Conservation (phyloP, 2,329 filamentous ascomycete species). For the Alternaria incomplexa region DNA sequence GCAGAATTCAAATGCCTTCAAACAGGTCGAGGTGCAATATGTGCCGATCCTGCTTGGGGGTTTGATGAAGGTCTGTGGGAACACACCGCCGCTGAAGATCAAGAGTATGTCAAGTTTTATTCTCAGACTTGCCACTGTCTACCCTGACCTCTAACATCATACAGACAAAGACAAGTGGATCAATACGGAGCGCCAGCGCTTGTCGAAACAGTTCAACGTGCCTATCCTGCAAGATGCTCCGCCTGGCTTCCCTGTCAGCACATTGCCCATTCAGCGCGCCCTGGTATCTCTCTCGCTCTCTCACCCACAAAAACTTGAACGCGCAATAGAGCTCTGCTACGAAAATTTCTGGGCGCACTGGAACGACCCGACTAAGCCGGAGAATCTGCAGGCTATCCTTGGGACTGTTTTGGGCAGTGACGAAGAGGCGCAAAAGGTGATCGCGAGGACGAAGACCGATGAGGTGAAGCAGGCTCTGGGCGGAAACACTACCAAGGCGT, state of each 20-base stretch:
- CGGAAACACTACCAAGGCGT: conserved; percentile 59
- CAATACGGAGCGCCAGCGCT: conserved; percentile 59
- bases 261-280: conserved; percentile 59
- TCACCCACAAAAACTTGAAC: conserved; percentile 51
- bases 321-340: conserved; percentile 56
- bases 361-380: conserved; percentile 53
- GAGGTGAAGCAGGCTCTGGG: conserved; percentile 56
- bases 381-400: conserved; percentile 55
- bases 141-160: conserved; percentile 32
- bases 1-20: conserved; percentile 63
- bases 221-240: conserved; percentile 57
- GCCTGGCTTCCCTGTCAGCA: conserved; percentile 60
- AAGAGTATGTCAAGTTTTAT: conserved; percentile 54
- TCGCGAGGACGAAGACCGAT: conserved; percentile 46
- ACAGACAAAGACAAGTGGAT: conserved; percentile 66
- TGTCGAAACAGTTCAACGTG: conserved; percentile 60
- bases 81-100: conserved; percentile 61
- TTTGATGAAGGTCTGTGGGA: conserved; percentile 63
- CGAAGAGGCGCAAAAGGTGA: conserved; percentile 49
- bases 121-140: neutral
- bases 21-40: conserved; percentile 61
- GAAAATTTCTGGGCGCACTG: conserved; percentile 60
- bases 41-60: conserved; percentile 66
- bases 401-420: conserved; percentile 54
- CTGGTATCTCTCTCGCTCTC: conserved; percentile 56